A percentile compares a stretch with the other conserved stretches of the same genome.
These are phyloP conservation scores for Strobilomyces echinocephalus DNA, from an alignment of 768 basidiomycete species.

Conservation along the genomic window DNA sequence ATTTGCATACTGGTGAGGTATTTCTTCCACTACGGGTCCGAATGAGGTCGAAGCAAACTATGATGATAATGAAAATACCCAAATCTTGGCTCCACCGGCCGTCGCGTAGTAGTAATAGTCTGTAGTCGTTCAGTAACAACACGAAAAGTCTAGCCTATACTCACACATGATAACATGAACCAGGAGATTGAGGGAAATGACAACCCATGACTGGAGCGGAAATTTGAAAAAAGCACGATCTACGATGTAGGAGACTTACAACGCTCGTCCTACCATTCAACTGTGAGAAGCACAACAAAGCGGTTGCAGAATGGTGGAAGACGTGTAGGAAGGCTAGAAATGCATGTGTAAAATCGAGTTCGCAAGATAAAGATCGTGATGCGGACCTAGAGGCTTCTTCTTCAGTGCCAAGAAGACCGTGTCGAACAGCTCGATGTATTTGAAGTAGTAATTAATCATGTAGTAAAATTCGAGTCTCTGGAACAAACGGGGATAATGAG, in stretches of 20 bases:
- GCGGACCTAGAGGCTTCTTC: conserved; percentile 93
- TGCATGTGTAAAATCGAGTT: conserved; percentile 3
- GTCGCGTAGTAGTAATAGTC: conserved; percentile 99
- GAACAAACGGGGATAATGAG: conserved; percentile 1
- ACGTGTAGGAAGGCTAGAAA: conserved; percentile 89
- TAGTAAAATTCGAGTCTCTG: conserved; percentile 94
- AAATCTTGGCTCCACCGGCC: conserved; percentile 93
- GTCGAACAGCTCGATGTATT: conserved; percentile 94
- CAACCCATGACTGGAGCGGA: conserved; percentile 83
- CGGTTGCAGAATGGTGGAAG: conserved; percentile 98
- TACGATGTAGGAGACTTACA: conserved; percentile 43
- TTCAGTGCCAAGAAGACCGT: conserved; percentile 96
- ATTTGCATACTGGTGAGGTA: conserved; percentile 97
- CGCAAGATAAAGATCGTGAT: not conserved
- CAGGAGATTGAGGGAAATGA: conserved; percentile 82
- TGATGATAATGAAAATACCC: conserved; percentile 52
- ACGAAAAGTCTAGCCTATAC: conserved; percentile 25
- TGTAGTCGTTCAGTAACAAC: conserved; percentile 26
- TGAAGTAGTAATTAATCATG: conserved; percentile 99
- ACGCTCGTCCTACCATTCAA: conserved; percentile 92
- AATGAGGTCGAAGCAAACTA: conserved; percentile 1
- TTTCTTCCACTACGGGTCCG: conserved; percentile 82
- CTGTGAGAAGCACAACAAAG: conserved; percentile 90
- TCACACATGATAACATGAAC: conserved; percentile 98
- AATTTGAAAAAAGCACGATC: not conserved